Percentiles rank a stretch among this genome's conserved stretches.
Evolutionary conservation across 345 rosid genomes (phyloP).

Genomic region (Linum tenue): DNA sequence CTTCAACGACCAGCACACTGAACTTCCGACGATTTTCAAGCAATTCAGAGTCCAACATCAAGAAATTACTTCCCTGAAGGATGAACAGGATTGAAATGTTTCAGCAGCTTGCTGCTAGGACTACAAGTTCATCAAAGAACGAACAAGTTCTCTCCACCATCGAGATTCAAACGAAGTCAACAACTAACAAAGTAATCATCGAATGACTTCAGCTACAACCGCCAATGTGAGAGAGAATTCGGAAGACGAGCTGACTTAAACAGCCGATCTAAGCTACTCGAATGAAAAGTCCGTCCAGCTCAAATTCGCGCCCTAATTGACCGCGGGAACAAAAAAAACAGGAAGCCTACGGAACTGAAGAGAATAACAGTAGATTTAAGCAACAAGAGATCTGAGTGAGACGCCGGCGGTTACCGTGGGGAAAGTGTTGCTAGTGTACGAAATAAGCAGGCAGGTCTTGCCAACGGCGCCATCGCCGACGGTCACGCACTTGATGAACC

Average conservation of each 20-base stretch:
- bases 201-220: too few species aligned
- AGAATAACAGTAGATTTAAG: neutral
- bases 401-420: constrained; percentile 42
- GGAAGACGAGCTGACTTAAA: neutral
- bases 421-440: constrained; percentile 93
- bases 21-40: too few species aligned
- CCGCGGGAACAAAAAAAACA: neutral
- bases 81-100: neutral
- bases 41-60: neutral
- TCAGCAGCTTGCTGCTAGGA: neutral
- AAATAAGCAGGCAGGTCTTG: constrained; percentile 75
- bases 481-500: constrained; percentile 82
- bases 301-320: neutral
- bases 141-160: neutral
- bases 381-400: neutral
- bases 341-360: neutral
- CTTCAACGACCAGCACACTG: too few species aligned
- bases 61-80: neutral
- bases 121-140: neutral
- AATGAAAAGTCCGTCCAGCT: neutral
- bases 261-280: neutral
- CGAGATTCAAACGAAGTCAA: neutral
- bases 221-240: neutral
- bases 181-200: neutral
- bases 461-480: constrained; percentile 91